A percentile compares a stretch with the other conserved stretches of the same genome.
phyloP scores from a whole-genome alignment of 352 stramenopile genomes.

The Phytophthora quininea region DNA sequence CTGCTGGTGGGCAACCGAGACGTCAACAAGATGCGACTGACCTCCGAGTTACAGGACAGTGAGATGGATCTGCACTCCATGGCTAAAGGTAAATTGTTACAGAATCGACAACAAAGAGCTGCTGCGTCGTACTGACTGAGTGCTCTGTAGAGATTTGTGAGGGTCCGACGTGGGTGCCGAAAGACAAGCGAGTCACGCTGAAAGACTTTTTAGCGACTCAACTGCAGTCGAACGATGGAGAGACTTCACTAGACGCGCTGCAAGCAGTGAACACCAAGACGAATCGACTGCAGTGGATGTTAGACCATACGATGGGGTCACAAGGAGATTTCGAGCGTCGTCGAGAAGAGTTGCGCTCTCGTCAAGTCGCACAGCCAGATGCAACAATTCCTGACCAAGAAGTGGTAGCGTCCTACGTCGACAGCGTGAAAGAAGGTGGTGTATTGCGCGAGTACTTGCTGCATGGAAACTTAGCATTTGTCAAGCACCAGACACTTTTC shows the following conservation, averaged over 20 bases:
- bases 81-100: constrained; percentile 45
- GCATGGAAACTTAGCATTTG: constrained; percentile 76
- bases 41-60: constrained; percentile 73
- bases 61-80: constrained; percentile 75
- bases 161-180: constrained; percentile 69
- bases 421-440: constrained; percentile 74
- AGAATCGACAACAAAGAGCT: background rate
- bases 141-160: constrained; percentile 60
- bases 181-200: constrained; percentile 60
- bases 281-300: constrained; percentile 90
- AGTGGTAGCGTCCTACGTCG: constrained; percentile 81
- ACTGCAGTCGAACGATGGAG: constrained; percentile 3
- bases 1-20: constrained; percentile 94
- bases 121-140: too few species aligned
- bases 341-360: constrained; percentile 66
- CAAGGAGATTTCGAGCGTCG: constrained; percentile 91
- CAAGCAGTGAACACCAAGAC: constrained; percentile 70
- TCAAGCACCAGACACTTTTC: constrained; percentile 91
- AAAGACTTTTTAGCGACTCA: constrained; percentile 52
- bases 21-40: constrained; percentile 93
- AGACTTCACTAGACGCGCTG: constrained; percentile 15
- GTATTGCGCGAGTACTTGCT: constrained; percentile 88
- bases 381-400: constrained; percentile 66
- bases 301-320: constrained; percentile 91
- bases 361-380: constrained; percentile 1